A percentile compares a stretch with the other conserved stretches of the same genome.
Evolutionary conservation across 495 filamentous ascomycete genomes (phyloP).

Genomic region (Aspergillus ellipticus): DNA sequence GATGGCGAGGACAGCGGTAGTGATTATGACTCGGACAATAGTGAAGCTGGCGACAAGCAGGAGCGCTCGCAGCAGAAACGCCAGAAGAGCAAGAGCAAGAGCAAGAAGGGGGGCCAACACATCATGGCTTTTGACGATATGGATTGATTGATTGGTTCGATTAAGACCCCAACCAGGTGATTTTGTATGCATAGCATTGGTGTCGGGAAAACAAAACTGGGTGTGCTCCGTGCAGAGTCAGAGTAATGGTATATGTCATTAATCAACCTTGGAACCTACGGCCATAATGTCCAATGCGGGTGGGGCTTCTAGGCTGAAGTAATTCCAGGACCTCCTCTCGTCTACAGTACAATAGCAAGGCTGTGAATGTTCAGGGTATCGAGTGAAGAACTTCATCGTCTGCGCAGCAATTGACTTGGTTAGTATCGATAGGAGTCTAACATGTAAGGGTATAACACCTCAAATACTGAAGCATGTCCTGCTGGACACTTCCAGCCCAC

Average conservation of each 20-base stretch:
- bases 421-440: too few species aligned
- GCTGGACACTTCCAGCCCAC: too few species aligned
- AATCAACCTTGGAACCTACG: neutral
- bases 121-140: slow-evolving; percentile 63
- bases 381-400: too few species aligned
- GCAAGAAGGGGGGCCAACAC: slow-evolving; percentile 50
- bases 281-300: neutral
- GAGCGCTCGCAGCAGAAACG: slow-evolving; percentile 52
- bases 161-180: slow-evolving; percentile 22
- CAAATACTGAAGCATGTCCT: too few species aligned
- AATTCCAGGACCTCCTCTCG: too few species aligned
- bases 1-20: slow-evolving; percentile 42
- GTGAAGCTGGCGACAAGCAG: slow-evolving; percentile 32
- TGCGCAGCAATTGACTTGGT: too few species aligned
- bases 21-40: slow-evolving; percentile 40
- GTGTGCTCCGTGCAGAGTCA: too few species aligned
- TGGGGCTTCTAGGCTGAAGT: neutral
- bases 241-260: neutral
- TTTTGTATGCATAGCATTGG: neutral
- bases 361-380: too few species aligned
- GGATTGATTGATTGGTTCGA: slow-evolving; percentile 46
- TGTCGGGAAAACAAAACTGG: neutral
- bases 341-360: too few species aligned
- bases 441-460: too few species aligned
- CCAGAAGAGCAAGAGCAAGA: slow-evolving; percentile 56